Percentiles rank a stretch among this genome's conserved stretches.
These are phyloP conservation scores for Trichosporon inkin DNA, from an alignment of 1,284 basidiomycete species.

Conservation along the genomic window DNA sequence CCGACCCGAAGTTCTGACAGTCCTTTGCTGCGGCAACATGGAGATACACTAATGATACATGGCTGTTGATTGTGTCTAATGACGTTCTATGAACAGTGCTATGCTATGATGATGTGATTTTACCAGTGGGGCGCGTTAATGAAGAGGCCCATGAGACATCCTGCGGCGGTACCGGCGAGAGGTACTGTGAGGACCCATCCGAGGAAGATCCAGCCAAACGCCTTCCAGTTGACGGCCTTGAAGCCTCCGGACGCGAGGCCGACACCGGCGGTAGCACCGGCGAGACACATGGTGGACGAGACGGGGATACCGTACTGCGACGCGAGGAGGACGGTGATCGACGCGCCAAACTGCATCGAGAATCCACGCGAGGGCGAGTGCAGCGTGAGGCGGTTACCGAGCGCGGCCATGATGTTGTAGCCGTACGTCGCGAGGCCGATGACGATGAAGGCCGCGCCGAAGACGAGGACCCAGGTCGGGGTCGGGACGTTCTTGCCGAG, in stretches of 20 bases:
- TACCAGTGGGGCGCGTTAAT: constrained; percentile 47
- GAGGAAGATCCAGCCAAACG: constrained; percentile 21
- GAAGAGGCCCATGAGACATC: constrained; percentile 46
- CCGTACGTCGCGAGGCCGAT: constrained; percentile 53
- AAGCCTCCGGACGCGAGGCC: constrained; percentile 49
- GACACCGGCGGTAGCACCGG: constrained; percentile 53
- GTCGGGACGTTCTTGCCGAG: constrained; percentile 42
- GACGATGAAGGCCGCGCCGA: constrained; percentile 49
- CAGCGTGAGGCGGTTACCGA: constrained; percentile 53
- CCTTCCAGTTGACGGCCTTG: constrained; percentile 47
- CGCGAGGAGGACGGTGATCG: constrained; percentile 53
- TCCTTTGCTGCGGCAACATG: no score
- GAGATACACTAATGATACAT: constrained; percentile 5
- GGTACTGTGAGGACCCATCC: constrained; percentile 51
- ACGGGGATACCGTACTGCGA: constrained; percentile 49
- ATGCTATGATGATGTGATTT: neutral
- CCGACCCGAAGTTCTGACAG: no score
- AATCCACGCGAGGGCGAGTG: constrained; percentile 53
- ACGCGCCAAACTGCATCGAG: constrained; percentile 53
- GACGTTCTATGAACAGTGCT: constrained; percentile 3
- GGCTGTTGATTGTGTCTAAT: neutral
- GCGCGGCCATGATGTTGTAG: constrained; percentile 47
- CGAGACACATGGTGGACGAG: constrained; percentile 52
- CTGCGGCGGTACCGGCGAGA: constrained; percentile 46
- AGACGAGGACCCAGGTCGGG: constrained; percentile 52